Evolutionary conservation across 148 eudicot genomes (phyloP).

Genomic region (Spergularia marina): DNA sequence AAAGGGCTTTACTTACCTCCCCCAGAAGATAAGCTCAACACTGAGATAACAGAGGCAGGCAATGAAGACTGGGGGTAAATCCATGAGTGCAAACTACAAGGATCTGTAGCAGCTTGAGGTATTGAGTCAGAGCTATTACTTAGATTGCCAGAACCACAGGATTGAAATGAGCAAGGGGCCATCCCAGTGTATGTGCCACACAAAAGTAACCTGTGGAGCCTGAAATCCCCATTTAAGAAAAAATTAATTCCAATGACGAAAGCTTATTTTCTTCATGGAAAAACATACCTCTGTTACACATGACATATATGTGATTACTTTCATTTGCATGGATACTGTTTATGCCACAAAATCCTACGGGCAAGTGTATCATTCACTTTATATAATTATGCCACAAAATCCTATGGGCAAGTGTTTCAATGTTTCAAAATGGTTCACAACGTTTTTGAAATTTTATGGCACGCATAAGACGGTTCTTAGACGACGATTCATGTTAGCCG

Average conservation of each 20-base stretch:
- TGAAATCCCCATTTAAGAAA: constrained; percentile 31
- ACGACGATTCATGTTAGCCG: too few relatives aligned
- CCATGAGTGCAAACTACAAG: constrained; percentile 60
- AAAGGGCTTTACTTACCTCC: constrained; percentile 53
- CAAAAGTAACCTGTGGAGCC: constrained; percentile 76
- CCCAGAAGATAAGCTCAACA: constrained; percentile 51
- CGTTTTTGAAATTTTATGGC: too few relatives aligned
- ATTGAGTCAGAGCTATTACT: constrained; percentile 20
- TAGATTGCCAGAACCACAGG: constrained; percentile 28
- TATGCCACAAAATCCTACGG: too few relatives aligned
- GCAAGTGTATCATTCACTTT: too few relatives aligned
- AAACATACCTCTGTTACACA: too few relatives aligned
- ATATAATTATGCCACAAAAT: too few relatives aligned
- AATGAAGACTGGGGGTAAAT: constrained; percentile 87
- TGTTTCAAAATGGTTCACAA: too few relatives aligned
- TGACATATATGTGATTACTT: too few relatives aligned
- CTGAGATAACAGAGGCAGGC: constrained; percentile 66
- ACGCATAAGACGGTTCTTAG: too few relatives aligned
- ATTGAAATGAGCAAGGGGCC: constrained; percentile 34
- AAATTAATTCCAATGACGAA: neutral
- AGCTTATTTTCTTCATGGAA: too few relatives aligned
- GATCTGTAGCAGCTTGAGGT: constrained; percentile 26
- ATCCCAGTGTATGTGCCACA: constrained; percentile 45
- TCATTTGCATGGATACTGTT: too few relatives aligned
- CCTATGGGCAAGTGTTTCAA: too few relatives aligned